Base-by-base conservation (phyloP, 2,329 filamentous ascomycete genomes). In the Colletotrichum plurivorum region DNA sequence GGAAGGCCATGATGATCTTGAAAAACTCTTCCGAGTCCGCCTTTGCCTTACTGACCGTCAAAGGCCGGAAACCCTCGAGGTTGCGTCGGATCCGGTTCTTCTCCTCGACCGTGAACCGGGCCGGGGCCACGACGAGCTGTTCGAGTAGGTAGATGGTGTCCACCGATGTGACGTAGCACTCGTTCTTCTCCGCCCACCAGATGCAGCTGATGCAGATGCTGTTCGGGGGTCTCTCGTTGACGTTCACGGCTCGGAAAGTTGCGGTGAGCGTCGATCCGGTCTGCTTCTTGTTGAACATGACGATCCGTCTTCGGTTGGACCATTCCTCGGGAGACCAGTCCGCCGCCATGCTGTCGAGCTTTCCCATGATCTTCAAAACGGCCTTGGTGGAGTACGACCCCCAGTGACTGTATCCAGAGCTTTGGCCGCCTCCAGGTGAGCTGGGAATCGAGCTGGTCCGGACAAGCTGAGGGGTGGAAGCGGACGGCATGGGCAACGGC, bases 1-100 rank as follows among this genome's bases (percentile, higher is more conserved):
- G 94, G 77, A 98, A 98, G 1, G 90, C 94, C 96, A 99, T 99
- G 82, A 99, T 98, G 75, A 98, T 88, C 84, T 98, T 98, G 90
- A 98, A 98, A 81, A 98, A 98, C 63, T 97, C 94, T 79, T 98
- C 95, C 78, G 93, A 97, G 69, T 98, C 95, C 1, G 90, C 78
- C 82, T 97, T 97, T 67, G 91, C 90, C 81, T 99, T 99, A 74
- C 94, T 97, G 18, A 99, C 94, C 0, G 96, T 99, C 72, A 94
- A 83, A 1, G 96, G 96, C 43, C 94, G 91, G 84, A 97, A 98
- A 0, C 95, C 95, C 79, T 99, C 96, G 41, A 99, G 85, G 76
- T 99, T 99, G 71, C 96, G 91, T 36, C 96, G 92, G 75, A 99
- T 98, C 60, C 96, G 91, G 80, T 99, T 99, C 89, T 98, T 99